Base-by-base conservation (phyloP, 164 flowering plant genomes). In the Dillenia suffruticosa region DNA sequence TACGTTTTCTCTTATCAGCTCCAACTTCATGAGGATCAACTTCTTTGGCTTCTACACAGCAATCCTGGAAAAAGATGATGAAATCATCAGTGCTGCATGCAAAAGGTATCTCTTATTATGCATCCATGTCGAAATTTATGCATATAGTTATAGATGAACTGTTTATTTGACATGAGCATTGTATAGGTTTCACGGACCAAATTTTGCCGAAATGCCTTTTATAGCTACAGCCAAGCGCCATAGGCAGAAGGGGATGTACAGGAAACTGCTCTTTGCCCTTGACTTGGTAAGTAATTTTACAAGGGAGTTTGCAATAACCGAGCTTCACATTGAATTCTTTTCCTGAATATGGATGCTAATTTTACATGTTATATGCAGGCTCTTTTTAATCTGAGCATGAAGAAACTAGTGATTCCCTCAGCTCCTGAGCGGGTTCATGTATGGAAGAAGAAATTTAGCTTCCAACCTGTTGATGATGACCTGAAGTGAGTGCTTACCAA, bases 121-220 rank as follows among this genome's bases (percentile, higher is more conserved):
- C 40, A 32, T 32, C 6, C 47, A 49, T 44, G 1, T 47, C n/a
- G 12, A 46, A 15, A 26, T 22, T 59, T 17, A 8, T 67, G 26
- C 9, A 49, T 50, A n/a, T 22, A 10, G n/a, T 15, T 9, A 26
- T 26, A 26, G 40, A 32, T 32, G 7, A 32, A 0, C 40, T 56
- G 22, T 40, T 11, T 17, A 11, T 10, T 7, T 26, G 22, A 2
- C 52, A 16, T 55, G 12, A 45, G 17, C 51, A n/a, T 57, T 62
- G 1, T 52, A 17, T 55, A 83, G 87, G 75, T 14, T 83, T 10
- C 80, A 76, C 72, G 83, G 80, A 0, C 55, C 58, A 3, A 62
- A 59, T 48, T 15, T 79, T 12, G 83, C 83, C 0, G 84, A 83
- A 58, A 83, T 81, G 78, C 83, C 87, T 11, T 81, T 73, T 51